Base-by-base conservation (phyloP, 2,329 filamentous ascomycete genomes). In the Apiospora arundinis region DNA sequence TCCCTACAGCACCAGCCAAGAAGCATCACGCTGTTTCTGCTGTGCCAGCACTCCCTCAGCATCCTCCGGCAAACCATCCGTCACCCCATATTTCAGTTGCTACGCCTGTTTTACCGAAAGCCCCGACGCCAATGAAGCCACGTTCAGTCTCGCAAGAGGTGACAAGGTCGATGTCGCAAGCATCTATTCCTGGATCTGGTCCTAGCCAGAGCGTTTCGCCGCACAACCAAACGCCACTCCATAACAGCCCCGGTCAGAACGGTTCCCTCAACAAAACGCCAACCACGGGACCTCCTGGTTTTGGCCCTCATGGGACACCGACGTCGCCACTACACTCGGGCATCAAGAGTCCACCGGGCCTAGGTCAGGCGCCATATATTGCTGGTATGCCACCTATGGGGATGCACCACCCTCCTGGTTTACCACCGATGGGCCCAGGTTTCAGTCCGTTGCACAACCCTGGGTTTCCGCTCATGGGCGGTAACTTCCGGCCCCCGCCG, bases 111-210 rank as follows among this genome's bases (percentile, higher is more conserved):
- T 83, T 97, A 66, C 91, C 95, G 16, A 97, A 97, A 80, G 91
- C 92, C 25, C 91, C 94, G 6, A 95, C 93, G 16, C 93, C 95
- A 11, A 92, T 91, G 74, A 92, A 93, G 73, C 88, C 91, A 48
- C 91, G 94, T 70, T 93, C 95, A 73, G 83, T 90, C 66, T 96
- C 94, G 11, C 94, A 97, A 74, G 94, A 96, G 79, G 92, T 91
- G 37, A 90, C 90, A 12, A 90, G 91, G 78, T 86, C 89, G 9
- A 89, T 91, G 68, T 93, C 94, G 3, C 91, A 92, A 73, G 89
- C 91, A 2, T 91, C 93, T 1, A 89, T 92, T 78, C 87, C 92
- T 73, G 84, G 83, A 56, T 85, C 86, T 9, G 83, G 80, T 5
- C 80, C 85, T 23, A 90, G 88, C 74, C 88, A 91, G 73, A 87